Percentiles rank a stretch among this genome's conserved stretches.
These are phyloP conservation scores for Quercus lobata DNA, from an alignment of 331 rosid species.

Conservation along the genomic window DNA sequence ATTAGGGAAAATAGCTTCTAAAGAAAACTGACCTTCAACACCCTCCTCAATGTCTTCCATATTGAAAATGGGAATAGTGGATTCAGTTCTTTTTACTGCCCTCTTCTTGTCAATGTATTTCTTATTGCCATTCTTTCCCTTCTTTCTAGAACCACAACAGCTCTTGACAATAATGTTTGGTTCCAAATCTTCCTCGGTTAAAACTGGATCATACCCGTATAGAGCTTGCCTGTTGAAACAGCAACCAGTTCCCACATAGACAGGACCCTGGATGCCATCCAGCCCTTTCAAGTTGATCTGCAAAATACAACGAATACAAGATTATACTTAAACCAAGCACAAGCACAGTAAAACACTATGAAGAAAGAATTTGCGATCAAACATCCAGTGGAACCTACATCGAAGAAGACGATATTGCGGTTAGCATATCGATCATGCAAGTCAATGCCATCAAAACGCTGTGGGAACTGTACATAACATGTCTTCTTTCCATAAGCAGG, in stretches of 20 bases:
- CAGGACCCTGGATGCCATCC: conserved; percentile 99
- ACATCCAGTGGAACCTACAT: conserved; percentile 47
- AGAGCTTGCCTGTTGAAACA: conserved; percentile 99
- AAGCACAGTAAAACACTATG: not conserved
- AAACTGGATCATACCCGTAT: conserved; percentile 92
- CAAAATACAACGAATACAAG: not conserved
- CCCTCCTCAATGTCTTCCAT: conserved; percentile 98
- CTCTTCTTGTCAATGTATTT: conserved; percentile 86
- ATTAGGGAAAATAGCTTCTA: not conserved
- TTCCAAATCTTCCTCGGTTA: conserved; percentile 88
- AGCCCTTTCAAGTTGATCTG: conserved; percentile 97
- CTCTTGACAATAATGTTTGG: conserved; percentile 90
- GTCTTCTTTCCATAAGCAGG: conserved; percentile 90
- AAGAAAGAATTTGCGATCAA: not conserved
- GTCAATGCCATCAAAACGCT: conserved; percentile 98
- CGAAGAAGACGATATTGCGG: conserved; percentile 97
- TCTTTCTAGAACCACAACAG: conserved; percentile 97
- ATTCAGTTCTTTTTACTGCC: conserved; percentile 77
- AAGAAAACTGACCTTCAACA: conserved; percentile 69
- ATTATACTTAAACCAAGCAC: conserved; percentile 3
- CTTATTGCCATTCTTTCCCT: conserved; percentile 59
- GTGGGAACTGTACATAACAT: conserved; percentile 98
- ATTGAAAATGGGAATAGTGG: conserved; percentile 88
- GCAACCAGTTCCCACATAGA: conserved; percentile 99
- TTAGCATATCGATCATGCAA: conserved; percentile 98